Evolutionary conservation across 768 basidiomycete species (phyloP), one percentile per base, ranked within the genome.

Genomic region (Mycena indigotica): DNA sequence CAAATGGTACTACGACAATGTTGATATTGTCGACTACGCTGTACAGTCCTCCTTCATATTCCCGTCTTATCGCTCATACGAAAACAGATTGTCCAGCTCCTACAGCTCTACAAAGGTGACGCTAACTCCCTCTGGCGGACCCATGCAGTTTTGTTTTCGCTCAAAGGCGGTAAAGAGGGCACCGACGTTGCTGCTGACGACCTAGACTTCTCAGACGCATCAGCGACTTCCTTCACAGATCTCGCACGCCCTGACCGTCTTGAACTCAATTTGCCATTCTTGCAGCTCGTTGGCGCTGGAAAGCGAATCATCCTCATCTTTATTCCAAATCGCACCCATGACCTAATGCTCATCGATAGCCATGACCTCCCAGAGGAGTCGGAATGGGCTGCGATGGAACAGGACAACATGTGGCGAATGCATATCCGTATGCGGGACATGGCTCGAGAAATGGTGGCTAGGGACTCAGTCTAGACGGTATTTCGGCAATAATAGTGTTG

Each of bases 1-100:
- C 1, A 29, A 62, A 53, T 62, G 61, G 61, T 62, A 62, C 51
- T 56, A 56, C 50, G 61, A 62, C 29, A 62, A 62, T 19, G 25
- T 62, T 28, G 61, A 53, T 28, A 58, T 58, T 15, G 57, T 62
- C 23, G 50, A 58, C 35, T 62, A 62, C 40, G 23, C 51, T 16
- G 61, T 62, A 28, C 23, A 54, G n/a, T 3, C 8, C 16, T 28
- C 30, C 23, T 2, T 21, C 13, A 12, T 21, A 4, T 13, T 48
- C 46, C n/a, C n/a, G n/a, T n/a, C 46, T 35, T 35, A 35, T 48
- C 46, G 41, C 24, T 28, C 24, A 35, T 8, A 35, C 10, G 17
- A 8, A 16, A 32, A 51, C 48, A 62, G 61, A 56, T 62, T 29
- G 29, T 38, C n/a, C 57, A 62, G 50, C 32, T 32, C 3, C 57